A percentile compares a stretch with the other conserved stretches of the same genome.
These are phyloP conservation scores for Ophiostoma novo-ulmi DNA, from an alignment of 2,329 filamentous ascomycete species.

Conservation along the genomic window DNA sequence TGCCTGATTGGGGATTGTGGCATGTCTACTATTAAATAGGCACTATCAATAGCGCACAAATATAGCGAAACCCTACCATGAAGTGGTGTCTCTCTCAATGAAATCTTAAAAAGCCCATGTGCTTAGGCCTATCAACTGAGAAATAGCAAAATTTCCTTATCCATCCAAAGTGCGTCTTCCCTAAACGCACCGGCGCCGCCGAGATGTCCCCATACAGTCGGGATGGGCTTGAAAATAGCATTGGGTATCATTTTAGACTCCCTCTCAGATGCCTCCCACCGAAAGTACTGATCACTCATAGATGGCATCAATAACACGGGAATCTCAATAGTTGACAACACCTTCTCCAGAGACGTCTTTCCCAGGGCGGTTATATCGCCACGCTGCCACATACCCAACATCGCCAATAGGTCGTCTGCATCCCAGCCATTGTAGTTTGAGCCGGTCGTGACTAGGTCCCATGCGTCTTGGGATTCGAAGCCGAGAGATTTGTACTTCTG, in stretches of 20 bases:
- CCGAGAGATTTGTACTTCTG: slow-evolving; percentile 63
- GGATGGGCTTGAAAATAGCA: slow-evolving; percentile 21
- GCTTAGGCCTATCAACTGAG: not conserved
- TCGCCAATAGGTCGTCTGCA: slow-evolving; percentile 29
- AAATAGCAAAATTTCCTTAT: not conserved
- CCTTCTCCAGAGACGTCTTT: slow-evolving; percentile 58
- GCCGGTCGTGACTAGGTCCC: slow-evolving; percentile 73
- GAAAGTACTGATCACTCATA: slow-evolving; percentile 76
- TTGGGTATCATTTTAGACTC: slow-evolving; percentile 50
- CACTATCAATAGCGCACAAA: not conserved
- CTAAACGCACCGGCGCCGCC: slow-evolving; percentile 21
- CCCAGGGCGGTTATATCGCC: slow-evolving; percentile 66
- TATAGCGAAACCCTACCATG: no score
- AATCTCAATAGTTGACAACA: slow-evolving; percentile 65
- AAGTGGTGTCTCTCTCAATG: no score
- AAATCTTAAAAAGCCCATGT: not conserved
- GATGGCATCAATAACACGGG: slow-evolving; percentile 65
- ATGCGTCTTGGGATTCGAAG: slow-evolving; percentile 65
- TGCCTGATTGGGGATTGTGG: not conserved
- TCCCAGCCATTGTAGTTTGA: slow-evolving; percentile 50
- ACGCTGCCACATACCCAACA: slow-evolving; percentile 71
- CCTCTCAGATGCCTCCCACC: slow-evolving; percentile 70
- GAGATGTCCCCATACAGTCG: slow-evolving; percentile 27
- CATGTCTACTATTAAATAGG: not conserved
- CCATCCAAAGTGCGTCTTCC: slow-evolving; percentile 22